These are phyloP conservation scores for Phytopythium boreale DNA, from an alignment of 352 stramenopile genomes.

Conservation along the genomic window DNA sequence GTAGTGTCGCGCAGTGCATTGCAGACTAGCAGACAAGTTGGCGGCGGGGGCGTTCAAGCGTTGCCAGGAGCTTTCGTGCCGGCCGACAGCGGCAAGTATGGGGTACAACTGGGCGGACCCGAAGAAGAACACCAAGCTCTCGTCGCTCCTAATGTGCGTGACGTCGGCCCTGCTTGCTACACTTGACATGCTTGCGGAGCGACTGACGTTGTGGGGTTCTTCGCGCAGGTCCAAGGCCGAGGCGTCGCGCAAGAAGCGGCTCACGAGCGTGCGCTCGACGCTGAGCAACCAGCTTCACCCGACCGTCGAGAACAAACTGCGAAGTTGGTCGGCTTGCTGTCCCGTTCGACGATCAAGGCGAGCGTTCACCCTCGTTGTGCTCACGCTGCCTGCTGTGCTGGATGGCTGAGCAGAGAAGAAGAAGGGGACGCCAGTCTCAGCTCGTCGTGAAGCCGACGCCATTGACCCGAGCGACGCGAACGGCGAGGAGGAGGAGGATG, in stretches of 20 bases:
- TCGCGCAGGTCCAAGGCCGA: slow-evolving; percentile 62
- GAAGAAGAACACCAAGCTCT: slow-evolving; percentile 74
- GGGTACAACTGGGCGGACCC: slow-evolving; percentile 84
- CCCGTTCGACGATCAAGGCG: not conserved
- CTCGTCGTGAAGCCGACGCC: slow-evolving; percentile 10
- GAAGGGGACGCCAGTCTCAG: slow-evolving; percentile 17
- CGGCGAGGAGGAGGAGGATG: slow-evolving; percentile 3
- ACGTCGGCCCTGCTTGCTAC: no score
- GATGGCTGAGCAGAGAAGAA: slow-evolving; percentile 30
- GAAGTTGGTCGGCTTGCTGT: slow-evolving; percentile 36
- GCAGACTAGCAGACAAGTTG: not conserved
- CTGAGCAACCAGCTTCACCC: slow-evolving; percentile 76
- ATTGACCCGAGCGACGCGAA: not conserved
- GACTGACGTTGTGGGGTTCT: not conserved
- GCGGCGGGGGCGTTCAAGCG: not conserved
- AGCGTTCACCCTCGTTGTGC: not conserved
- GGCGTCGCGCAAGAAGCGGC: slow-evolving; percentile 57
- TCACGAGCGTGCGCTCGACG: slow-evolving; percentile 71
- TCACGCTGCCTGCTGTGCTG: slow-evolving; percentile 4
- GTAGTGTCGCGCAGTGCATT: no score
- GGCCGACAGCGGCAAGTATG: slow-evolving; percentile 22
- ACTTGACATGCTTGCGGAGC: not conserved
- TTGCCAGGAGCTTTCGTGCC: not conserved
- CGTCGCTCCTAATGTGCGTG: slow-evolving; percentile 73
- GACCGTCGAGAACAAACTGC: slow-evolving; percentile 58